A percentile compares a stretch with the other conserved stretches of the same genome.
These are phyloP conservation scores for Fusarium decemcellulare DNA, from an alignment of 2,329 filamentous ascomycete species.

Conservation along the genomic window DNA sequence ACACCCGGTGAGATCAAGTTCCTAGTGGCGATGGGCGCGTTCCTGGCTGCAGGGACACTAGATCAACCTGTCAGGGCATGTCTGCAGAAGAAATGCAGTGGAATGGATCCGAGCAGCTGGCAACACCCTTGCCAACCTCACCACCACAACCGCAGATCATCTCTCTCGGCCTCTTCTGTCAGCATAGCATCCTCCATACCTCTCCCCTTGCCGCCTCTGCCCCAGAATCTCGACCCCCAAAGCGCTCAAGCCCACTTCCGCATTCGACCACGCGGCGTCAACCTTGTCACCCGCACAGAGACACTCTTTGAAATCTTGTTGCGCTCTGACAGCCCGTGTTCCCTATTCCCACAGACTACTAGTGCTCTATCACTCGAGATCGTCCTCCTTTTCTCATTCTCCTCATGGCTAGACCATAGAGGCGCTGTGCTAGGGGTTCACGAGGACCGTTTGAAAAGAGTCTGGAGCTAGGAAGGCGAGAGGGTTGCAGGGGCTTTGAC, in stretches of 20 bases:
- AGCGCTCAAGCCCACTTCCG: constrained; percentile 11
- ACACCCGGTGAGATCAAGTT: no score
- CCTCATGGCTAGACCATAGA: not conserved
- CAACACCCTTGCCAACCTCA: not conserved
- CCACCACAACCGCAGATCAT: not conserved
- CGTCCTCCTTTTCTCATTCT: no score
- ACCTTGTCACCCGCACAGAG: constrained; percentile 1
- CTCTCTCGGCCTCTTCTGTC: not conserved
- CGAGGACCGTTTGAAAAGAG: not conserved
- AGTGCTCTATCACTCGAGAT: no score
- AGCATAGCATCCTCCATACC: not conserved
- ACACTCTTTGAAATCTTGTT: not conserved
- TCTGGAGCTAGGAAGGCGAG: not conserved
- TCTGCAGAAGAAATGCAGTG: no score
- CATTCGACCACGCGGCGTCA: constrained; percentile 31
- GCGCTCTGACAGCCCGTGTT: not conserved
- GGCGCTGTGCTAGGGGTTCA: not conserved
- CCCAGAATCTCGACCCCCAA: constrained; percentile 1
- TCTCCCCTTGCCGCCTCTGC: not conserved
- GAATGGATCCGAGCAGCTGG: no score
- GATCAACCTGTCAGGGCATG: no score
- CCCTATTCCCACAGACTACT: not conserved
- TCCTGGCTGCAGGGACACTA: no score
- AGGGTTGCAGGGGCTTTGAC: not conserved
- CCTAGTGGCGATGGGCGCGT: no score